These are phyloP conservation scores for Trametes sanguinea DNA, from an alignment of 768 basidiomycete genomes.

Conservation along the genomic window DNA sequence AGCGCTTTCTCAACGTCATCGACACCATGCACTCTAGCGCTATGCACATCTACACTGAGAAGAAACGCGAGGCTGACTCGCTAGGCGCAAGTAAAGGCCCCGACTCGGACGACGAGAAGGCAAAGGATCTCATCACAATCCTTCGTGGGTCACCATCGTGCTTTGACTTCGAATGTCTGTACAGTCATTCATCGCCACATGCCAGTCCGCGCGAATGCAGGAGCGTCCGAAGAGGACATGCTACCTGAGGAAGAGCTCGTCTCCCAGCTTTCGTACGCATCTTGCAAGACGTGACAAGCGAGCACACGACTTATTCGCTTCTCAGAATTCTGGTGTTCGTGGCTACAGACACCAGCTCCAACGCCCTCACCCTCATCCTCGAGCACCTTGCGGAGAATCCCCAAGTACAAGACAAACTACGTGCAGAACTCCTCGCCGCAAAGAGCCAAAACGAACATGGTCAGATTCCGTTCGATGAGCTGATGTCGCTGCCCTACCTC, in stretches of 20 bases:
- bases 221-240: slow-evolving; percentile 4
- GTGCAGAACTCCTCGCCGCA: background rate
- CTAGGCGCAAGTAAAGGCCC: too few species aligned
- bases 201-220: slow-evolving; percentile 18
- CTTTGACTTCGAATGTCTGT: background rate
- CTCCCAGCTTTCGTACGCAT: slow-evolving; percentile 18
- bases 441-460: slow-evolving; percentile 25
- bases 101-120: background rate
- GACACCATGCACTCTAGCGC: slow-evolving; percentile 40
- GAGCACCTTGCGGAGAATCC: slow-evolving; percentile 4
- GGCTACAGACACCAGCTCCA: slow-evolving; percentile 12
- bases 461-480: slow-evolving; percentile 31
- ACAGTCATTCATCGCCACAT: too few species aligned
- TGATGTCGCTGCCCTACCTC: slow-evolving; percentile 53
- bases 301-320: background rate
- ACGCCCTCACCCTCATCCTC: background rate
- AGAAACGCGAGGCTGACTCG: slow-evolving; percentile 35
- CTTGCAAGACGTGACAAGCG: background rate
- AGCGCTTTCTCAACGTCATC: slow-evolving; percentile 35
- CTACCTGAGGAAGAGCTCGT: slow-evolving; percentile 20
- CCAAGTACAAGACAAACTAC: background rate
- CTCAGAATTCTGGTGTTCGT: slow-evolving; percentile 15
- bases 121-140: background rate
- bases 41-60: slow-evolving; percentile 38
- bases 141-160: background rate